Conservation (phyloP, 805 yeast species). For the Zygotorulaspora chibaensis region DNA sequence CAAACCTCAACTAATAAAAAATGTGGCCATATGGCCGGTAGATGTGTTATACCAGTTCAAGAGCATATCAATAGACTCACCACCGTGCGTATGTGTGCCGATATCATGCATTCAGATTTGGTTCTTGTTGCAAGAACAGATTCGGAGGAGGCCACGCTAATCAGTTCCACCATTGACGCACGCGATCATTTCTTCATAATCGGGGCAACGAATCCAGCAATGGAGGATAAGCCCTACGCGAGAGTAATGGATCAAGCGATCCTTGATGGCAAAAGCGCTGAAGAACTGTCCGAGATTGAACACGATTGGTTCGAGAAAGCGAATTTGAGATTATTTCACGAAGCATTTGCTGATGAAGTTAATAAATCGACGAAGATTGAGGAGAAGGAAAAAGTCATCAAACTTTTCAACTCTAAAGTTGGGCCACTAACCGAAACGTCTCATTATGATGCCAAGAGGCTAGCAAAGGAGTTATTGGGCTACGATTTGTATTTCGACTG, state of each 20-base stretch:
- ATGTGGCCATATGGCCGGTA: slow-evolving; percentile 99
- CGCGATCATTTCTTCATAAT: slow-evolving; percentile 91
- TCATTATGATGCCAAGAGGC: slow-evolving; percentile 68
- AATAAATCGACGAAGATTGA: slow-evolving; percentile 47
- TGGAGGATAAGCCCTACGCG: slow-evolving; percentile 56
- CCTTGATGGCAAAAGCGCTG: slow-evolving; percentile 64
- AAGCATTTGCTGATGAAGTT: slow-evolving; percentile 85
- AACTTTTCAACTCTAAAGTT: slow-evolving; percentile 61
- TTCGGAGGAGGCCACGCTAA: slow-evolving; percentile 94
- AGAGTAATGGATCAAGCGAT: slow-evolving; percentile 82
- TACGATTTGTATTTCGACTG: slow-evolving; percentile 85
- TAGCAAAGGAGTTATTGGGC: slow-evolving; percentile 74
- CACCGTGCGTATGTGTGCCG: slow-evolving; percentile 93
- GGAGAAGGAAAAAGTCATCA: slow-evolving; percentile 50
- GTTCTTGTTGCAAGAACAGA: slow-evolving; percentile 92
- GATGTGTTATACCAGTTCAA: slow-evolving; percentile 94
- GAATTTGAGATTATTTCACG: slow-evolving; percentile 81
- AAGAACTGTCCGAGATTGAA: slow-evolving; percentile 67
- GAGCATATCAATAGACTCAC: slow-evolving; percentile 94
- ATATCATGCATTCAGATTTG: slow-evolving; percentile 82
- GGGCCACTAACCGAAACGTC: slow-evolving; percentile 74
- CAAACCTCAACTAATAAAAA: slow-evolving; percentile 99
- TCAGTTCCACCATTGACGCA: slow-evolving; percentile 89
- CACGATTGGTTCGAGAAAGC: slow-evolving; percentile 78
- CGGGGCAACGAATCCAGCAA: slow-evolving; percentile 84